Evolutionary conservation across 208 protist genomes (phyloP).

Genomic region (Porcisia deanei): DNA sequence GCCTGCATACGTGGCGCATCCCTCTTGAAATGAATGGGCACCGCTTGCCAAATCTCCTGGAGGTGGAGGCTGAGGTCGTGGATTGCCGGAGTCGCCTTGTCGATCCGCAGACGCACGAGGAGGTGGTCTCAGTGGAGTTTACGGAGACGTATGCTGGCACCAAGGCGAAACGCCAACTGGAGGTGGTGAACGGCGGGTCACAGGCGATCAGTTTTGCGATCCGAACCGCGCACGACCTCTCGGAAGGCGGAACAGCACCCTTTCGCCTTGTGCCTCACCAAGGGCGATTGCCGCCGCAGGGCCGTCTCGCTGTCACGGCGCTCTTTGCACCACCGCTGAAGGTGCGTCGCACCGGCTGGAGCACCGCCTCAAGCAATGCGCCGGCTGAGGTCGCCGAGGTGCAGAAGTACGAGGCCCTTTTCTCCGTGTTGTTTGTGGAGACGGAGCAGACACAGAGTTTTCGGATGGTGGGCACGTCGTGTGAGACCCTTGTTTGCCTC

Average conservation of each 20-base stretch:
- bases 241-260: constrained; percentile 48
- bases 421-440: constrained; percentile 83
- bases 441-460: constrained; percentile 84
- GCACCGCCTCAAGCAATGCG: constrained; percentile 1
- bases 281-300: constrained; percentile 67
- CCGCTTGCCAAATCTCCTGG: constrained; percentile 30
- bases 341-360: constrained; percentile 65
- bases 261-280: constrained; percentile 77
- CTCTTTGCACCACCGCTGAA: constrained; percentile 70
- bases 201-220: constrained; percentile 86
- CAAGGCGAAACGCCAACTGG: constrained; percentile 41
- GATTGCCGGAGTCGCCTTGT: constrained; percentile 76
- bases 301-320: constrained; percentile 44
- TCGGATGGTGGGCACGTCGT: constrained; percentile 66
- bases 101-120: constrained; percentile 51
- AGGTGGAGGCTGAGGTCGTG: constrained; percentile 66
- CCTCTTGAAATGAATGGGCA: constrained; percentile 51
- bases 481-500: constrained; percentile 67
- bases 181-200: constrained; percentile 74
- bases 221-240: constrained; percentile 52
- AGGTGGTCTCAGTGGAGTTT: constrained; percentile 67
- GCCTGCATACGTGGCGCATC: constrained; percentile 46
- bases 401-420: constrained; percentile 66
- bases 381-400: constrained; percentile 20
- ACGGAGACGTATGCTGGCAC: constrained; percentile 71